Conservation (phyloP, 2,329 filamentous ascomycete genomes). For the Blastomyces gilchristii region DNA sequence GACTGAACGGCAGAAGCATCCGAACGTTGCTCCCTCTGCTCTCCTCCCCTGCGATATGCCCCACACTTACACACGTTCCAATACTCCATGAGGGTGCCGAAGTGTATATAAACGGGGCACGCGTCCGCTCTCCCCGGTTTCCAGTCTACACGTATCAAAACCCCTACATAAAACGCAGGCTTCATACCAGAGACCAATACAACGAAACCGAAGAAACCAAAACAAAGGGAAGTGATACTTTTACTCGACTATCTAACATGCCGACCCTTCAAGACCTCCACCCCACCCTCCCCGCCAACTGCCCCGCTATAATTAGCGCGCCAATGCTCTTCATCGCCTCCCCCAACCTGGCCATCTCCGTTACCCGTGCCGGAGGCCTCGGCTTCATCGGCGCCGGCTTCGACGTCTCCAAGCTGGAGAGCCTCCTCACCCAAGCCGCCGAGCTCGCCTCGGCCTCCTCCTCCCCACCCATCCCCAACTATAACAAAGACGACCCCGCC, state of each 20-base stretch:
- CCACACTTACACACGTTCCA: no score
- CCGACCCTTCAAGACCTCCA: constrained; percentile 27
- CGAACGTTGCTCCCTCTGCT: no score
- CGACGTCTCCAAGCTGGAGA: constrained; percentile 24
- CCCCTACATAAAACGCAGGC: no score
- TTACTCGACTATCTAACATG: neutral
- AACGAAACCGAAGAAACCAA: neutral
- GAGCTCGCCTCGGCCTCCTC: constrained; percentile 15
- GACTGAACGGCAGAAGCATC: no score
- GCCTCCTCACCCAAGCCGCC: constrained; percentile 22
- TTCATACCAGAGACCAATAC: neutral
- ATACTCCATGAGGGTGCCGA: no score
- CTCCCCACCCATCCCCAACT: neutral
- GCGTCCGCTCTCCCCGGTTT: no score
- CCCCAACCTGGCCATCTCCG: constrained; percentile 48
- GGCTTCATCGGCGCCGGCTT: constrained; percentile 53
- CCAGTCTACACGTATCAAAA: no score
- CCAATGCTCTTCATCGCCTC: constrained; percentile 59
- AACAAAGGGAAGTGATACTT: no score
- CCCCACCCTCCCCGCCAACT: constrained; percentile 27
- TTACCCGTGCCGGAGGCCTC: constrained; percentile 46
- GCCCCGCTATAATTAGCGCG: constrained; percentile 51
- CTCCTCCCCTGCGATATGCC: no score
- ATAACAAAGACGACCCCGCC: constrained; percentile 4
- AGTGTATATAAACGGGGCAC: no score